These are phyloP conservation scores for Tolypocladium guangdongense DNA, from an alignment of 2,329 filamentous ascomycete species.

Conservation along the genomic window DNA sequence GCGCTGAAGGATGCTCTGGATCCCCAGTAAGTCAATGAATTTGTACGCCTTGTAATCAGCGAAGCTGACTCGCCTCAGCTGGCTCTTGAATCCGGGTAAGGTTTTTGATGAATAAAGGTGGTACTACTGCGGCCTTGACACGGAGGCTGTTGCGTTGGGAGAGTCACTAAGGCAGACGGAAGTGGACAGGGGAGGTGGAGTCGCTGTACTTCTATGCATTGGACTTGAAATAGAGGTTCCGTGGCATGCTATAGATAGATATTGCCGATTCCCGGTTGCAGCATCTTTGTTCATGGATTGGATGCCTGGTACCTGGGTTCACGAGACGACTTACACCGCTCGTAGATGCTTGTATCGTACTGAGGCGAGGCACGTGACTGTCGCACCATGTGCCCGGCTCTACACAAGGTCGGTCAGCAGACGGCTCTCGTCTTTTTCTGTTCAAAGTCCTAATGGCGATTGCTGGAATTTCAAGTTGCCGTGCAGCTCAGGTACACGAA, in stretches of 20 bases:
- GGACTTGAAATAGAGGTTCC: not conserved
- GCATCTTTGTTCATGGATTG: no score
- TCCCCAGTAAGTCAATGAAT: constrained; percentile 27
- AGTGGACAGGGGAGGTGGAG: not conserved
- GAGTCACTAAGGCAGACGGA: not conserved
- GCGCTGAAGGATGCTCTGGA: constrained; percentile 53
- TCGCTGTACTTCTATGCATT: not conserved
- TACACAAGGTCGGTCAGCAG: no score
- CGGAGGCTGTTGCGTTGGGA: not conserved
- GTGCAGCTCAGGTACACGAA: no score
- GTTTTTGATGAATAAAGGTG: constrained; percentile 42
- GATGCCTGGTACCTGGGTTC: no score
- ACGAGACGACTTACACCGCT: not conserved
- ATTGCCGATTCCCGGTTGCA: not conserved
- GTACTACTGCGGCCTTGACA: not conserved
- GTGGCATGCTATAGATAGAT: not conserved
- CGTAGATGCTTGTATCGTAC: no score
- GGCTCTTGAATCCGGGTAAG: constrained; percentile 61
- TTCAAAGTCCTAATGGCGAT: no score
- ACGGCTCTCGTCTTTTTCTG: no score
- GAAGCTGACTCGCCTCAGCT: constrained; percentile 21
- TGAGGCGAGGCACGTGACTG: no score
- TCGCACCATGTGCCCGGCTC: no score
- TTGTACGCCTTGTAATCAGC: not conserved
- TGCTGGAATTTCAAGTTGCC: no score